phyloP scores from a whole-genome alignment of 768 basidiomycete genomes.

The Trametes maxima region DNA sequence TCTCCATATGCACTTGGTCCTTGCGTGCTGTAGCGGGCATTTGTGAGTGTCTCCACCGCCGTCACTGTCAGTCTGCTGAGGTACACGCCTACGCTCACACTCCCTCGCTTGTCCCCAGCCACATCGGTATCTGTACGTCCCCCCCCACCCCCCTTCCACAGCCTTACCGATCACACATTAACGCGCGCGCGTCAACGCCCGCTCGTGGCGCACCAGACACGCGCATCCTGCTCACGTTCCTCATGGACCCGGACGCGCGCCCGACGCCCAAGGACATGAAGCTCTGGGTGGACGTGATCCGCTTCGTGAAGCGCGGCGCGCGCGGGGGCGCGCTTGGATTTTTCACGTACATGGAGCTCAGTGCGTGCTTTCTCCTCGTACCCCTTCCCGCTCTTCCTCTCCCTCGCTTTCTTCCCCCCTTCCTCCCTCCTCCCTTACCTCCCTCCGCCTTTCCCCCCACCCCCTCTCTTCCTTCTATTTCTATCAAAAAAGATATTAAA shows the following conservation, averaged over 20 bases:
- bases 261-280: constrained; percentile 53
- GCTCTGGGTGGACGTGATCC: constrained; percentile 56
- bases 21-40: constrained; percentile 37
- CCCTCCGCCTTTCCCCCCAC: no score
- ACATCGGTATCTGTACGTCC: constrained; percentile 55
- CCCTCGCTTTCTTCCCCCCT: not conserved
- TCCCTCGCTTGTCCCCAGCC: constrained; percentile 42
- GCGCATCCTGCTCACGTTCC: constrained; percentile 50
- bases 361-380: constrained; percentile 35
- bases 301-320: constrained; percentile 53
- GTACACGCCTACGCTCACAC: not conserved
- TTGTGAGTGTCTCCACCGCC: constrained; percentile 39
- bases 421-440: not conserved
- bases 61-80: not conserved
- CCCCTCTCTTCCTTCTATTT: no score
- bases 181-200: no score
- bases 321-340: constrained; percentile 51
- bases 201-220: no score
- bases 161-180: no score
- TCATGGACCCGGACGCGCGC: constrained; percentile 48
- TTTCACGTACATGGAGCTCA: constrained; percentile 60
- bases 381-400: not conserved
- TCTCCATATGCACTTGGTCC: no score
- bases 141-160: not conserved
- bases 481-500: no score